Evolutionary conservation across 2,329 filamentous ascomycete species (phyloP), one percentile per base, ranked within the genome.

Genomic region (Calonectria leucothoes): DNA sequence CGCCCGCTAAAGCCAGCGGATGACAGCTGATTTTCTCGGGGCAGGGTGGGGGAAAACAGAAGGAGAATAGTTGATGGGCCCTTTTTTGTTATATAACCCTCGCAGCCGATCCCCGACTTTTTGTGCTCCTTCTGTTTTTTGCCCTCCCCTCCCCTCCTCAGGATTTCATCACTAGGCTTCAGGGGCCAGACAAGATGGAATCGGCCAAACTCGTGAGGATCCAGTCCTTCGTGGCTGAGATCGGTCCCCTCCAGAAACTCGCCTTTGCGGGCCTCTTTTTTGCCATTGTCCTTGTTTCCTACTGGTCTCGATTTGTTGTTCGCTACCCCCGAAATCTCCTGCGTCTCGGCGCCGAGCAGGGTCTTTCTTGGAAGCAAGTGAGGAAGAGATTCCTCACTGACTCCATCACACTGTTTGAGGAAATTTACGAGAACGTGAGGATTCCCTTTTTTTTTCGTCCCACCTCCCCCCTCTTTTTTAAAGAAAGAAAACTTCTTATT

Each of bases 271-370:
- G 14, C 23, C 39, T 61, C 17, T 61, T 61, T 15, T 61, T 61
- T 23, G 23, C 6, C 23, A 35, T 35, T 29, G 55, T 25, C 15
- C 11, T 61, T 27, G 3, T 39, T 17, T 35, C 55, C 55, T 61
- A 61, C 35, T 61, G 55, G 55, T 61, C 55, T n/a, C 33, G 55
- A 33, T 61, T 27, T 7, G 55, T 61, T 39, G 55, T 61, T 39
- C 55, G 55, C 55, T 61, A 61, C 25, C 55, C 55, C 33, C 55
- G 55, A 61, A 61, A 61, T 25, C 55, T 61, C 55, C 55, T 61
- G n/a, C 55, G 55, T 8, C 6, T 61, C 15, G 55, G 55, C 15
- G 55, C 55, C 23, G 55, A 23, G 35, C 33, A 61, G 55, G 55
- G 55, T 15, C 23, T 61, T 1, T 20, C 55, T 6, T 61, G 55